Percentiles rank a stretch among this genome's conserved stretches.
phyloP scores from a whole-genome alignment of 208 protist genomes.

The Crithidia acanthocephali region DNA sequence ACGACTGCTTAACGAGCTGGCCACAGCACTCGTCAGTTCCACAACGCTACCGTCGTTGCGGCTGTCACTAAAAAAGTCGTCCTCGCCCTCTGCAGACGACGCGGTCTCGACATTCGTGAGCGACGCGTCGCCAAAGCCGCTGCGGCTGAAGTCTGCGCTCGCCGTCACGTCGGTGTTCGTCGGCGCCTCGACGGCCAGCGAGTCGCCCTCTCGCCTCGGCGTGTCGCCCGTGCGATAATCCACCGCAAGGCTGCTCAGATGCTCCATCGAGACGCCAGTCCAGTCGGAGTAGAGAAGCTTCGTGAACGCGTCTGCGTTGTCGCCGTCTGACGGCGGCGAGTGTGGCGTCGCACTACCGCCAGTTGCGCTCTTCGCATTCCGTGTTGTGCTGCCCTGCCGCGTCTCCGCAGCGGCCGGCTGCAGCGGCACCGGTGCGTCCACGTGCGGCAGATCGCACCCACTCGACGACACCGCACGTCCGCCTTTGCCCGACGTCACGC shows the following conservation, averaged over 20 bases:
- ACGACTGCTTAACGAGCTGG: background rate
- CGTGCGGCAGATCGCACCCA: background rate
- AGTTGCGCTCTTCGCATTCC: too few relatives aligned
- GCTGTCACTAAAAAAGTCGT: background rate
- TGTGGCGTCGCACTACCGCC: background rate
- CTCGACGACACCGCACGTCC: background rate
- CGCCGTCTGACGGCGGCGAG: background rate
- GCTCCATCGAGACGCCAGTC: background rate
- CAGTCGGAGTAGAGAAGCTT: slow-evolving; percentile 1
- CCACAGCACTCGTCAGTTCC: background rate
- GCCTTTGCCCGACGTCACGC: background rate
- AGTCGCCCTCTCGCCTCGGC: background rate
- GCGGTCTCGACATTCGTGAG: background rate
- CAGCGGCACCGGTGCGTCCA: background rate
- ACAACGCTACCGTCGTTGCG: background rate
- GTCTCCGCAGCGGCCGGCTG: background rate
- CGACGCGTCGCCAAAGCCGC: background rate
- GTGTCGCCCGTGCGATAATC: background rate
- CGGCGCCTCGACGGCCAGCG: background rate
- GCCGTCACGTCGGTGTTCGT: background rate
- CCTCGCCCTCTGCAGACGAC: background rate
- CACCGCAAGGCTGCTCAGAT: background rate
- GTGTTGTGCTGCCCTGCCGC: background rate
- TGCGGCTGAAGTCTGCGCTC: background rate
- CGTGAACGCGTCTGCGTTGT: background rate